Conservation (phyloP, 805 yeast species). For the Metschnikowia santaceciliae region DNA sequence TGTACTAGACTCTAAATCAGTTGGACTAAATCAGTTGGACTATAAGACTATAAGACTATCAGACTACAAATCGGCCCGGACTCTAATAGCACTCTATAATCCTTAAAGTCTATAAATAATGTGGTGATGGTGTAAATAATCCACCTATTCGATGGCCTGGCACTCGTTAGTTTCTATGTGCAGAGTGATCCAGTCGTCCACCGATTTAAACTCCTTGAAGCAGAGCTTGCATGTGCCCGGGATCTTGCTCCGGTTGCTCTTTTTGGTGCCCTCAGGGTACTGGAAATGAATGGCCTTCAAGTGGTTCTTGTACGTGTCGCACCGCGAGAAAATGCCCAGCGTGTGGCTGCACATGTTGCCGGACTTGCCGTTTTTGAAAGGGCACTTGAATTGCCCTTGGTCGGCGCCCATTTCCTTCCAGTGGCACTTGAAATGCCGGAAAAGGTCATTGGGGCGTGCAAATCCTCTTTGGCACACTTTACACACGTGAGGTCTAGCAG, state of each 20-base stretch:
- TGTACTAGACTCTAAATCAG: no score
- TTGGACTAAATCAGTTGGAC: no score
- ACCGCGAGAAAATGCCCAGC: slow-evolving; percentile 80
- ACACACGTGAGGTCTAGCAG: slow-evolving; percentile 75
- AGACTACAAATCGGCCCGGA: no score
- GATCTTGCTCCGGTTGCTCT: slow-evolving; percentile 64
- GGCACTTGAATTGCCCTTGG: slow-evolving; percentile 74
- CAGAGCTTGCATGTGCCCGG: slow-evolving; percentile 79
- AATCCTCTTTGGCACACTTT: slow-evolving; percentile 78
- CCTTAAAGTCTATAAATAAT: neutral
- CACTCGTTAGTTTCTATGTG: slow-evolving; percentile 62
- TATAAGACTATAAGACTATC: no score
- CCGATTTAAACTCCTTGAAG: slow-evolving; percentile 57
- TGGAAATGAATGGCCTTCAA: slow-evolving; percentile 84
- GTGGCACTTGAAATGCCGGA: slow-evolving; percentile 83
- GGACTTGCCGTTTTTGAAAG: slow-evolving; percentile 46
- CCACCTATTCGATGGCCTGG: slow-evolving; percentile 6
- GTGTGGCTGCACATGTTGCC: slow-evolving; percentile 60
- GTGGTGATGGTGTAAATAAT: neutral
- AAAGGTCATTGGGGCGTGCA: slow-evolving; percentile 81
- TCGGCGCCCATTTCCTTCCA: slow-evolving; percentile 69
- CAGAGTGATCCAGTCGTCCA: slow-evolving; percentile 72
- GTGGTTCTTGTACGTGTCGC: slow-evolving; percentile 91
- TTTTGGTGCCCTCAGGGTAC: slow-evolving; percentile 83
- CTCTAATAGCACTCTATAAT: no score